Conservation (phyloP, 495 filamentous ascomycete genomes). For the Penicillium diatomitis region DNA sequence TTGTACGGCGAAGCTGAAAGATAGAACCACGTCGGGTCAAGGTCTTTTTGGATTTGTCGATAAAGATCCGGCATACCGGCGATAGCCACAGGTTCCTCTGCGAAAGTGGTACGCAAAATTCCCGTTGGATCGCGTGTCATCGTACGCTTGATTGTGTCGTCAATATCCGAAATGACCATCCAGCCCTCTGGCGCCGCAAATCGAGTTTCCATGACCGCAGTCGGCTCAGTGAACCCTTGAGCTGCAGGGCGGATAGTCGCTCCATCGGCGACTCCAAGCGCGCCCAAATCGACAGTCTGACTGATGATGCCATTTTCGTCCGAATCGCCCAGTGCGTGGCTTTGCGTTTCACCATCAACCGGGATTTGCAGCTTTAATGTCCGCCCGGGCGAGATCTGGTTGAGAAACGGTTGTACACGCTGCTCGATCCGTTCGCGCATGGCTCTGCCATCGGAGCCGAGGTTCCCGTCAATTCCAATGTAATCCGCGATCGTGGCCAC, state of each 20-base stretch:
- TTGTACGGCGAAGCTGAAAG: slow-evolving; percentile 93
- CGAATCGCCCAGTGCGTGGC: slow-evolving; percentile 57
- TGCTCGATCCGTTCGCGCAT: slow-evolving; percentile 56
- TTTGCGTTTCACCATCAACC: slow-evolving; percentile 26
- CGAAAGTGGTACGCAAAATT: slow-evolving; percentile 76
- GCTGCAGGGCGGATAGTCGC: slow-evolving; percentile 24
- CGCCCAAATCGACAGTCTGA: slow-evolving; percentile 39
- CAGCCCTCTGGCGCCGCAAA: slow-evolving; percentile 75
- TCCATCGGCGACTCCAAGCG: slow-evolving; percentile 22
- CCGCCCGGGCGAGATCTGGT: slow-evolving; percentile 60
- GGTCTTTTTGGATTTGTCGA: slow-evolving; percentile 44
- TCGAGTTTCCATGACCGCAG: slow-evolving; percentile 51
- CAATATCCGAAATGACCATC: slow-evolving; percentile 84
- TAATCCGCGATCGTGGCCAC: slow-evolving; percentile 64
- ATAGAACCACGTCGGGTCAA: slow-evolving; percentile 77
- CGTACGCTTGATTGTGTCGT: slow-evolving; percentile 93
- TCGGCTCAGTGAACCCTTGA: slow-evolving; percentile 29
- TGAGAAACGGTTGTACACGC: slow-evolving; percentile 67
- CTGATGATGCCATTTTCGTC: slow-evolving; percentile 61
- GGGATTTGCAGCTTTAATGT: slow-evolving; percentile 51
- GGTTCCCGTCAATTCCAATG: slow-evolving; percentile 53
- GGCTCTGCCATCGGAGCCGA: slow-evolving; percentile 47
- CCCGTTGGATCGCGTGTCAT: slow-evolving; percentile 68
- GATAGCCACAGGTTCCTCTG: slow-evolving; percentile 59
- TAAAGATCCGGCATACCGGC: slow-evolving; percentile 82